These are phyloP conservation scores for Chaetomiaceae sp. DNA, from an alignment of 2,329 filamentous ascomycete species.

Conservation along the genomic window DNA sequence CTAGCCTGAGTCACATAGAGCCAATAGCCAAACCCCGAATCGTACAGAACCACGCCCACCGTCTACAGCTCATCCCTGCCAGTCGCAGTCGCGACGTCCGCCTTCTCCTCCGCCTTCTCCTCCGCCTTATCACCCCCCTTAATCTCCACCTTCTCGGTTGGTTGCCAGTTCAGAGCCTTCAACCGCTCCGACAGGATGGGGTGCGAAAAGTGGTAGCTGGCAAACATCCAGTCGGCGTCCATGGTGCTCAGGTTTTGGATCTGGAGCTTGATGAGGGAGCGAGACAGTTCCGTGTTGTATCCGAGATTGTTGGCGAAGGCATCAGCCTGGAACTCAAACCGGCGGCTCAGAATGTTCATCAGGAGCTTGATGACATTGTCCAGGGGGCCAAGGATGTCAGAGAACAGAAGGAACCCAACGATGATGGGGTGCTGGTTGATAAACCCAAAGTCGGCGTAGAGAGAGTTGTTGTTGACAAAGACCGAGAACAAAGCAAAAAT, in stretches of 20 bases:
- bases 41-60: not conserved
- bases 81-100: slow-evolving; percentile 57
- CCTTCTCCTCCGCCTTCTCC: slow-evolving; percentile 25
- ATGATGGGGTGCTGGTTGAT: slow-evolving; percentile 78
- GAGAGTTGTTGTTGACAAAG: slow-evolving; percentile 90
- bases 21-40: not conserved
- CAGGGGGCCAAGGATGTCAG: slow-evolving; percentile 89
- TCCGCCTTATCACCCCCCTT: slow-evolving; percentile 35
- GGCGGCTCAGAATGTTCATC: slow-evolving; percentile 93
- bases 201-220: slow-evolving; percentile 97
- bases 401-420: slow-evolving; percentile 96
- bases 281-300: slow-evolving; percentile 75
- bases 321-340: slow-evolving; percentile 95
- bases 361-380: slow-evolving; percentile 91
- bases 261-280: slow-evolving; percentile 92
- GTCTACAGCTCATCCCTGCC: slow-evolving; percentile 68
- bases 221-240: slow-evolving; percentile 98
- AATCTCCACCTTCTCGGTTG: slow-evolving; percentile 44
- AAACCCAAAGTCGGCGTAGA: slow-evolving; percentile 92
- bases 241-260: slow-evolving; percentile 97
- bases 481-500: slow-evolving; percentile 95
- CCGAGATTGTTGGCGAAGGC: slow-evolving; percentile 81
- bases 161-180: slow-evolving; percentile 83
- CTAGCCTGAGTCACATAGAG: no score
- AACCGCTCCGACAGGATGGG: slow-evolving; percentile 92